Evolutionary conservation across 495 filamentous ascomycete species (phyloP).

Genomic region (Neurospora sp.): DNA sequence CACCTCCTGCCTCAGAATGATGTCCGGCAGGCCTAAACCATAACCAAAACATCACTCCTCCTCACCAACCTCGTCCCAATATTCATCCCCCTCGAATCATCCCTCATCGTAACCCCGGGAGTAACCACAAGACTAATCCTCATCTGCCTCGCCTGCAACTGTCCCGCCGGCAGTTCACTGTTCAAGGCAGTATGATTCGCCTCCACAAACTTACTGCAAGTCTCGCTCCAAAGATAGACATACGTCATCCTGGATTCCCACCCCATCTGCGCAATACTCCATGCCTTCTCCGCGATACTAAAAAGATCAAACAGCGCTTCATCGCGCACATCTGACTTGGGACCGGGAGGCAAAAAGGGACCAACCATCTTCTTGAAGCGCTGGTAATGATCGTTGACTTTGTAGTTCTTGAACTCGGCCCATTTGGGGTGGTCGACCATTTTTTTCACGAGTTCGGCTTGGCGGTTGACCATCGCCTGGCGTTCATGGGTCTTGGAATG

Average conservation of each 20-base stretch:
- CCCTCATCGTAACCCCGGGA: constrained; percentile 19
- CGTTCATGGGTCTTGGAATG: constrained; percentile 12
- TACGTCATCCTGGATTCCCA: constrained; percentile 19
- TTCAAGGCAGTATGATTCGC: constrained; percentile 11
- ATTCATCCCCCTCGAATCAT: constrained; percentile 10
- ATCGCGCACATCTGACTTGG: neutral
- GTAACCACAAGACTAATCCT: constrained; percentile 23
- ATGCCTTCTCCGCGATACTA: constrained; percentile 14
- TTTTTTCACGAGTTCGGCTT: constrained; percentile 4
- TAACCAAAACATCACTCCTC: constrained; percentile 2
- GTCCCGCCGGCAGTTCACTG: neutral
- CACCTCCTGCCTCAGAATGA: too few relatives aligned
- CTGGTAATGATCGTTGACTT: constrained; percentile 15
- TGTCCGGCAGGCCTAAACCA: neutral
- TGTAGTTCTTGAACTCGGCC: constrained; percentile 9
- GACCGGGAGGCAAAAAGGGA: constrained; percentile 1
- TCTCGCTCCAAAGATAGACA: constrained; percentile 23
- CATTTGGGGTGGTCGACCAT: constrained; percentile 6
- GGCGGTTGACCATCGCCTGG: constrained; percentile 17
- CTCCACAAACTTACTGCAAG: constrained; percentile 15
- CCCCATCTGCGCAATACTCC: constrained; percentile 21
- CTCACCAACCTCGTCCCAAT: constrained; percentile 13
- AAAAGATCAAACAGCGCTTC: constrained; percentile 23
- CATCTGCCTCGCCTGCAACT: constrained; percentile 8
- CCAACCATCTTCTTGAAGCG: constrained; percentile 13